phyloP scores from a whole-genome alignment of 2,329 filamentous ascomycete genomes.

The Colletotrichum salicis region DNA sequence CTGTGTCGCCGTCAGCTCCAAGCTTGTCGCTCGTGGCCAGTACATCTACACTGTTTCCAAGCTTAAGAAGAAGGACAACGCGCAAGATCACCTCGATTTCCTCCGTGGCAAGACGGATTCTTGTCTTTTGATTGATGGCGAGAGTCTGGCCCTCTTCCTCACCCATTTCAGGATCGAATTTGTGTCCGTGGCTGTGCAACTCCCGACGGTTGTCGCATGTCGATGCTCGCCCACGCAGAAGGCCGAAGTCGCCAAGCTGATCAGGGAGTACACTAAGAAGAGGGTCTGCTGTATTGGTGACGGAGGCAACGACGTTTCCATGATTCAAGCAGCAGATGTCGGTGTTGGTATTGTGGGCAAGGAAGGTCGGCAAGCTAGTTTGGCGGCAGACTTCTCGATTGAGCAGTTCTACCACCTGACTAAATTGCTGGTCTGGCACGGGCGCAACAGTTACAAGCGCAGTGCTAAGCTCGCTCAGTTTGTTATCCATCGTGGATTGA shows the following conservation, averaged over 20 bases:
- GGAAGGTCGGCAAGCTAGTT: slow-evolving; percentile 91
- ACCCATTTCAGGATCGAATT: slow-evolving; percentile 86
- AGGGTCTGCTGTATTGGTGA: slow-evolving; percentile 98
- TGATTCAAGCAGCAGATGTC: slow-evolving; percentile 98
- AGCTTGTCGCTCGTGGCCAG: slow-evolving; percentile 91
- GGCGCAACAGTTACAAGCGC: slow-evolving; percentile 95
- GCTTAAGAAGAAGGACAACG: slow-evolving; percentile 83
- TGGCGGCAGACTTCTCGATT: slow-evolving; percentile 97
- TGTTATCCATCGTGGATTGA: slow-evolving; percentile 95
- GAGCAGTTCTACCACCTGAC: slow-evolving; percentile 95
- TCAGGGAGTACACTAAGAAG: slow-evolving; percentile 91
- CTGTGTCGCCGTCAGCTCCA: slow-evolving; percentile 94
- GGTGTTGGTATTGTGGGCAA: slow-evolving; percentile 98
- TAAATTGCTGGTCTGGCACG: slow-evolving; percentile 98
- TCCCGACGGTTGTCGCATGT: slow-evolving; percentile 94
- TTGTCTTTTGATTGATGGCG: slow-evolving; percentile 93
- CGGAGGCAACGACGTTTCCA: slow-evolving; percentile 97
- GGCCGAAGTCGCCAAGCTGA: slow-evolving; percentile 90
- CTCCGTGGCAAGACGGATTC: slow-evolving; percentile 87
- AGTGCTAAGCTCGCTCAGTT: slow-evolving; percentile 96
- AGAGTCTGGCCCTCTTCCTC: slow-evolving; percentile 86
- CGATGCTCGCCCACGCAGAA: slow-evolving; percentile 98
- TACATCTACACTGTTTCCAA: slow-evolving; percentile 95
- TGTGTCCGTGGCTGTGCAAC: slow-evolving; percentile 84
- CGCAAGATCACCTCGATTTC: slow-evolving; percentile 89